Percentiles rank a stretch among this genome's conserved stretches.
These are phyloP conservation scores for Phytopythium aichiense DNA, from an alignment of 352 stramenopile species.

Conservation along the genomic window DNA sequence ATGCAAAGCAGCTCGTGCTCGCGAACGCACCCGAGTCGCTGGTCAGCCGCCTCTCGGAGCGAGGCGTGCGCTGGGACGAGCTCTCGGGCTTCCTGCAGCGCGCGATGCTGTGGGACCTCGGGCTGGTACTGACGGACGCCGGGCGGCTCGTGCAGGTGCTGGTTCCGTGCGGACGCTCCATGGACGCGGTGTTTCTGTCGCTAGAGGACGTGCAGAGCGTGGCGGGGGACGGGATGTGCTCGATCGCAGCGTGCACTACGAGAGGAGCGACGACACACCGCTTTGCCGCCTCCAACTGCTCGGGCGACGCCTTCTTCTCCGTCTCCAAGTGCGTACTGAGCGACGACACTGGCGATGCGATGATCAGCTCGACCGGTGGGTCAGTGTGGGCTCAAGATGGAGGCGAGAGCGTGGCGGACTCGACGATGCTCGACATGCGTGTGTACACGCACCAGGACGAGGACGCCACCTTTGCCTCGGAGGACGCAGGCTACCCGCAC, in stretches of 20 bases:
- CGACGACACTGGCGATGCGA: conserved; percentile 16
- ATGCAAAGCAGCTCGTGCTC: conserved; percentile 13
- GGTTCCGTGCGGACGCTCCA: conserved; percentile 40
- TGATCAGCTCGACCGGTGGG: conserved; percentile 11
- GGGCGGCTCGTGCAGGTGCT: conserved; percentile 40
- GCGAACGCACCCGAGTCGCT: conserved; percentile 20
- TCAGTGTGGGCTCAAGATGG: conserved; percentile 28
- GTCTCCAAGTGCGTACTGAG: conserved; percentile 31
- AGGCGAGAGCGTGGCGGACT: conserved; percentile 17
- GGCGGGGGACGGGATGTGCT: conserved; percentile 3
- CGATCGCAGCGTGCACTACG: background rate
- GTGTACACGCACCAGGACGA: conserved; percentile 26
- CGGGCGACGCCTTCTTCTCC: conserved; percentile 11
- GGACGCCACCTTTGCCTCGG: background rate
- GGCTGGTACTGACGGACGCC: conserved; percentile 32
- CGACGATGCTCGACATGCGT: conserved; percentile 24
- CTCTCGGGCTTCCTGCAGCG: conserved; percentile 45
- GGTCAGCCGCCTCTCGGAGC: conserved; percentile 19
- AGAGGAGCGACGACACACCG: conserved; percentile 17
- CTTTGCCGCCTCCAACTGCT: conserved; percentile 33
- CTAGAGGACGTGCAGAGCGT: conserved; percentile 19
- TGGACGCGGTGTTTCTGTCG: conserved; percentile 37
- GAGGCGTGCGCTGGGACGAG: conserved; percentile 18
- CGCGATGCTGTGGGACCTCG: conserved; percentile 49
- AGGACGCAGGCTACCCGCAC: background rate